Conservation (phyloP, 129 eudicot species). For the Artemisia annua region DNA sequence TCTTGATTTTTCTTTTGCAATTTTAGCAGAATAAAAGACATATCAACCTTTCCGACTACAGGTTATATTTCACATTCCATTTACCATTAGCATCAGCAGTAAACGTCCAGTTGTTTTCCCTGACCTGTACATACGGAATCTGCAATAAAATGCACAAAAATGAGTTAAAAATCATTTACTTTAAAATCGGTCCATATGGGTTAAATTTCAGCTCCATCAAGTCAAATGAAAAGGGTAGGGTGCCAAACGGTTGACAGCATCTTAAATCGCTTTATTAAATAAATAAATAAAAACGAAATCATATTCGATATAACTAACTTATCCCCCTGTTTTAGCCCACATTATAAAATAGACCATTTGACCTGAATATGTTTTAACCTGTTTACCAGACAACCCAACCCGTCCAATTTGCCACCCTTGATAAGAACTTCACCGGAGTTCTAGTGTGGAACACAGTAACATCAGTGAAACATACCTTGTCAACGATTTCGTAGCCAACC, state of each 20-base stretch:
- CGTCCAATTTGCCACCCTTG: neutral
- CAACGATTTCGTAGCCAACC: conserved; percentile 73
- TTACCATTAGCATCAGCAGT: conserved; percentile 64
- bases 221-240: neutral
- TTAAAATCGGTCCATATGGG: neutral
- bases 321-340: too few relatives aligned
- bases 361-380: neutral
- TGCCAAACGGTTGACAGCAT: neutral
- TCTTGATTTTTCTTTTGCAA: conserved; percentile 8
- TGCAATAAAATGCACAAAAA: conserved; percentile 31
- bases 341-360: neutral
- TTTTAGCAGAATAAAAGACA: neutral
- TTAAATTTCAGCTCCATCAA: neutral
- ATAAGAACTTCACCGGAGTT: neutral
- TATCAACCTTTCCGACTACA: conserved; percentile 35
- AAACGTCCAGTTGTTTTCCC: conserved; percentile 91
- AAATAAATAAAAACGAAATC: too few relatives aligned
- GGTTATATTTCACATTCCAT: conserved; percentile 91
- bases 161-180: too few relatives aligned
- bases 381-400: neutral
- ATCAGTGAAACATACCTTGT: conserved; percentile 59
- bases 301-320: too few relatives aligned
- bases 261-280: too few relatives aligned
- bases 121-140: conserved; percentile 79
- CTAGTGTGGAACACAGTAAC: neutral